Evolutionary conservation across 2,329 filamentous ascomycete genomes (phyloP).

Genomic region (Fragosphaeria purpurea): DNA sequence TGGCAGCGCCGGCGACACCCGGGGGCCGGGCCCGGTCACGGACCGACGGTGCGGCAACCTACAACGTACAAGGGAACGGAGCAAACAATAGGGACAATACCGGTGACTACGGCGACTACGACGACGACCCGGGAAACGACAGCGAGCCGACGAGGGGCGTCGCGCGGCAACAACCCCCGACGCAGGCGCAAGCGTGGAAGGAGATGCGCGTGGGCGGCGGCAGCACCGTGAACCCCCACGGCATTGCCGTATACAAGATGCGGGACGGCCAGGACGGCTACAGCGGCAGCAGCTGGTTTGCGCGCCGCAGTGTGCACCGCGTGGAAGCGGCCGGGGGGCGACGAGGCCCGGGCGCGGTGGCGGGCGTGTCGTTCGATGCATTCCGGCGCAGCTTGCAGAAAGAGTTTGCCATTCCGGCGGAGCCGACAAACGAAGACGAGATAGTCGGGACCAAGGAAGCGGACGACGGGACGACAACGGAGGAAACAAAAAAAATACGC

Average conservation of each 20-base stretch:
- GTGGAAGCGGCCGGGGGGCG: background rate
- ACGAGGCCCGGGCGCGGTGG: background rate
- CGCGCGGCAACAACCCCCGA: too few relatives aligned
- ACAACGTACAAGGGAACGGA: constrained; percentile 9
- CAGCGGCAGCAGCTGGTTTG: constrained; percentile 82
- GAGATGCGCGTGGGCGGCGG: constrained; percentile 58
- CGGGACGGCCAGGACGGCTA: constrained; percentile 48
- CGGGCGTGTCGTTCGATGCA: constrained; percentile 50
- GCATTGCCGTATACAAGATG: constrained; percentile 60
- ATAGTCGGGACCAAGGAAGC: constrained; percentile 34
- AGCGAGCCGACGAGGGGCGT: too few relatives aligned
- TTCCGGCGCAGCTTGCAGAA: constrained; percentile 68
- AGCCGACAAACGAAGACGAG: constrained; percentile 30
- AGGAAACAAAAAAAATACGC: constrained; percentile 49
- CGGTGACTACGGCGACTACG: too few relatives aligned
- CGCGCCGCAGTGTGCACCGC: constrained; percentile 64
- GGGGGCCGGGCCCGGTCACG: constrained; percentile 42
- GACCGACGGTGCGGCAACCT: constrained; percentile 38
- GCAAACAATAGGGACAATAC: too few relatives aligned
- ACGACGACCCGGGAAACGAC: too few relatives aligned
- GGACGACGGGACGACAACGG: constrained; percentile 1
- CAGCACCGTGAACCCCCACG: constrained; percentile 54
- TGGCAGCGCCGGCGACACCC: constrained; percentile 9
- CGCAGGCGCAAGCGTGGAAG: constrained; percentile 63
- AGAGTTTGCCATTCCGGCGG: constrained; percentile 63